These are phyloP conservation scores for Entonaema liquescens DNA, from an alignment of 495 filamentous ascomycete genomes.

Conservation along the genomic window DNA sequence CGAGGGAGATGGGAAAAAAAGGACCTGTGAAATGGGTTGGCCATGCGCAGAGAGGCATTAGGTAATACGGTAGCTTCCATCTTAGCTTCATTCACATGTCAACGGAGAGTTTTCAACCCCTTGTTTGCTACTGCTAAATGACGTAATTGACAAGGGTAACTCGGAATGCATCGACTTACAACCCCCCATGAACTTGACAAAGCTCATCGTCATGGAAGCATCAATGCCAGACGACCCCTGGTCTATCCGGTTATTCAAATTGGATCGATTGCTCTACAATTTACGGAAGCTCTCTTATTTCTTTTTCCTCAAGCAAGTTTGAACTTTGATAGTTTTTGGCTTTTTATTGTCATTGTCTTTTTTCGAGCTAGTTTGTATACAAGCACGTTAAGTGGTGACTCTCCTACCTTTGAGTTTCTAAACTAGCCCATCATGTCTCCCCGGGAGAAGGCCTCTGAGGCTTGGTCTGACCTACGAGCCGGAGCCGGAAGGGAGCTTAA, in stretches of 20 bases:
- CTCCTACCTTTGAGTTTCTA: background rate
- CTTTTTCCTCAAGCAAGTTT: background rate
- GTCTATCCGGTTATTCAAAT: conserved; percentile 9
- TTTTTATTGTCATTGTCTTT: background rate
- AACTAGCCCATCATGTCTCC: conserved; percentile 8
- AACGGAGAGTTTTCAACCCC: background rate
- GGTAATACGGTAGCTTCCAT: background rate
- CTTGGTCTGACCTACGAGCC: conserved; percentile 2
- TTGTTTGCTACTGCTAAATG: conserved; percentile 5
- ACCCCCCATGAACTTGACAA: background rate
- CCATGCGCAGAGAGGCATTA: no score
- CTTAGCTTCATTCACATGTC: conserved; percentile 31
- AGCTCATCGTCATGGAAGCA: conserved; percentile 28
- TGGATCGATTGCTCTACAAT: background rate
- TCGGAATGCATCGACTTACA: background rate
- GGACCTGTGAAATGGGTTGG: no score
- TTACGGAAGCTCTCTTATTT: background rate
- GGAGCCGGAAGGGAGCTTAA: conserved; percentile 1
- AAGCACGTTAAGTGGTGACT: background rate
- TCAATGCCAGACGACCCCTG: background rate
- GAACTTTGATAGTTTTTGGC: conserved; percentile 3
- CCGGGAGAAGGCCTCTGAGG: conserved; percentile 6
- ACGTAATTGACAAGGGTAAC: conserved; percentile 31
- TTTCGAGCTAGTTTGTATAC: background rate
- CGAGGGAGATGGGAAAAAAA: no score